phyloP scores from a whole-genome alignment of 495 filamentous ascomycete species.

The Aspergillus haitiensis region DNA sequence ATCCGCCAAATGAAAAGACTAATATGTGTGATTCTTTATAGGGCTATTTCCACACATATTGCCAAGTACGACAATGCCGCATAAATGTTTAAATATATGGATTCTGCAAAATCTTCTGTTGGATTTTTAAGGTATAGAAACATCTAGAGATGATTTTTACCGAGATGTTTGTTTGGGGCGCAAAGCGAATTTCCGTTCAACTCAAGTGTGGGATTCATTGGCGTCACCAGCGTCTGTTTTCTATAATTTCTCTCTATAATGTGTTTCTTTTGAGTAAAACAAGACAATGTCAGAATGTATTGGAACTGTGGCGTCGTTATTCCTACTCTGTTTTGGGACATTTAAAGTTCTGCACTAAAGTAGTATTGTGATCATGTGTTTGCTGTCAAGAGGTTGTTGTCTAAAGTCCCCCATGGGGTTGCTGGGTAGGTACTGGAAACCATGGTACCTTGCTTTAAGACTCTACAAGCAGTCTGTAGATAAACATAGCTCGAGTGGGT shows the following conservation, averaged over 20 bases:
- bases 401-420: background rate
- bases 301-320: constrained; percentile 16
- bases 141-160: constrained; percentile 29
- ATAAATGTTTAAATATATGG: constrained; percentile 30
- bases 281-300: constrained; percentile 13
- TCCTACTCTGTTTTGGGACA: constrained; percentile 6
- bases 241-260: constrained; percentile 8
- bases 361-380: constrained; percentile 12
- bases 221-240: constrained; percentile 15
- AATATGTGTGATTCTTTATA: constrained; percentile 30
- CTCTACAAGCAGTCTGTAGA: background rate
- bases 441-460: background rate
- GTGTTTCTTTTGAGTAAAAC: constrained; percentile 8
- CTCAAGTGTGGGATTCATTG: constrained; percentile 3
- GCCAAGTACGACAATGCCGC: constrained; percentile 59
- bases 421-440: background rate
- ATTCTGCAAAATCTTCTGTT: constrained; percentile 16
- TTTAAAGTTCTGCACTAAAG: constrained; percentile 11
- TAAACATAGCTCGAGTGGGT: background rate
- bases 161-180: constrained; percentile 21
- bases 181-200: constrained; percentile 22
- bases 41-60: constrained; percentile 69
- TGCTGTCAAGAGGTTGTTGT: constrained; percentile 2
- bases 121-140: constrained; percentile 27
- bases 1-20: constrained; percentile 1